Conservation (phyloP, 2,329 filamentous ascomycete species). For the Xylaria multiplex region DNA sequence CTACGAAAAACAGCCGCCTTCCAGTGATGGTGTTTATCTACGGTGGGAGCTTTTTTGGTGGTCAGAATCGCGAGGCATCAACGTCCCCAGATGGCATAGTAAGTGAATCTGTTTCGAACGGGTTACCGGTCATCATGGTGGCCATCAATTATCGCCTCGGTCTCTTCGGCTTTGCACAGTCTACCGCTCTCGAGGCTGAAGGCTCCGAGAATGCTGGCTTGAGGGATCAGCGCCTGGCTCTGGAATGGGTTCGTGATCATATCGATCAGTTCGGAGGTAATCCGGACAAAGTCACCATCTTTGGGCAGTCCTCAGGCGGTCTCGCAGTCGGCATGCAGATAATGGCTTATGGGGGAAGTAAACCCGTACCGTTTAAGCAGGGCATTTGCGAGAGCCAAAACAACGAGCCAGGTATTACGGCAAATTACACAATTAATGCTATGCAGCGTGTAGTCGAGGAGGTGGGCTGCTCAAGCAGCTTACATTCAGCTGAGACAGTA, state of each 20-base stretch:
- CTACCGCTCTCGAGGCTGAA: slow-evolving; percentile 44
- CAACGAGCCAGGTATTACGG: slow-evolving; percentile 62
- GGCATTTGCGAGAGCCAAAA: slow-evolving; percentile 59
- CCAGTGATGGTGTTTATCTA: slow-evolving; percentile 53
- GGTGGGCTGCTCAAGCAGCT: slow-evolving; percentile 54
- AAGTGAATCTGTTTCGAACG: slow-evolving; percentile 57
- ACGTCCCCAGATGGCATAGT: slow-evolving; percentile 58
- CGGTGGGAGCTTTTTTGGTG: slow-evolving; percentile 50
- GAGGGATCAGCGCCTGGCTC: slow-evolving; percentile 56
- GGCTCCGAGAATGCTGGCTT: slow-evolving; percentile 58
- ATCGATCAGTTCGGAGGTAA: slow-evolving; percentile 58
- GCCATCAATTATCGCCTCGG: slow-evolving; percentile 52
- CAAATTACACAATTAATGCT: slow-evolving; percentile 59
- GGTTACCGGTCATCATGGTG: slow-evolving; percentile 50
- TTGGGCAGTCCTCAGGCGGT: slow-evolving; percentile 51
- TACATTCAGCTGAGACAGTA: slow-evolving; percentile 57
- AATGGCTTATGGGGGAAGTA: slow-evolving; percentile 58
- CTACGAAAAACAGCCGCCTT: slow-evolving; percentile 41
- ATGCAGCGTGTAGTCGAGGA: slow-evolving; percentile 55
- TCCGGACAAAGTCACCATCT: slow-evolving; percentile 55
- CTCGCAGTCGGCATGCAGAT: slow-evolving; percentile 58
- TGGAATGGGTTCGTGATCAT: slow-evolving; percentile 59
- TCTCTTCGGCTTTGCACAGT: slow-evolving; percentile 48
- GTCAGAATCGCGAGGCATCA: slow-evolving; percentile 48
- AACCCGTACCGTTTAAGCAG: slow-evolving; percentile 57